A percentile compares a stretch with the other conserved stretches of the same genome.
Conservation (phyloP, 495 filamentous ascomycete species). For the Thozetella sp. region DNA sequence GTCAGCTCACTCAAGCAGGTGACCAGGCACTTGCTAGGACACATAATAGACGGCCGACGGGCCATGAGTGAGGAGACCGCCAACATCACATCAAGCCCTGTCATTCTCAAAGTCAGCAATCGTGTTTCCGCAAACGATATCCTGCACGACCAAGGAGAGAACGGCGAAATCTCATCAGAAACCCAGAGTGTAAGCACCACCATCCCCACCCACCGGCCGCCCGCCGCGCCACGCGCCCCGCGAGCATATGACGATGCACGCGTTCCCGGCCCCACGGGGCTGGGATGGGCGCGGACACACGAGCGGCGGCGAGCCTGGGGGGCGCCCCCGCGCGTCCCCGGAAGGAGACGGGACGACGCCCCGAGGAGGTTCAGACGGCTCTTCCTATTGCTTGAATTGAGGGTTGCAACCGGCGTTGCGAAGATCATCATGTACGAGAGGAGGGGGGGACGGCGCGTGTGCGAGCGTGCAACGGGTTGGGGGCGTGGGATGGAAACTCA, state of each 20-base stretch:
- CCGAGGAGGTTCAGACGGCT: conserved; percentile 49
- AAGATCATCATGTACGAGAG: conserved; percentile 44
- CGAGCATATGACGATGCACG: conserved; percentile 52
- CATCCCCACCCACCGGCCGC: conserved; percentile 31
- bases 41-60: too few relatives aligned
- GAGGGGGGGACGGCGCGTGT: too few relatives aligned
- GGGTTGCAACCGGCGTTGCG: conserved; percentile 51
- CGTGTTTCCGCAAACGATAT: too few relatives aligned
- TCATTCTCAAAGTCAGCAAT: conserved; percentile 11
- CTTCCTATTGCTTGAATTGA: conserved; percentile 45
- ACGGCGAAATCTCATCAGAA: too few relatives aligned
- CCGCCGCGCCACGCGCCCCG: conserved; percentile 24
- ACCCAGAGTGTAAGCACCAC: conserved; percentile 51
- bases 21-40: too few relatives aligned
- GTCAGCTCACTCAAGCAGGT: too few relatives aligned
- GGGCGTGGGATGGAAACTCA: too few relatives aligned
- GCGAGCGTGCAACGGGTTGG: not conserved
- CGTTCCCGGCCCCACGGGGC: conserved; percentile 12
- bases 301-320: conserved; percentile 3
- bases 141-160: too few relatives aligned
- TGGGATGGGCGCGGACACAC: conserved; percentile 6
- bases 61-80: too few relatives aligned
- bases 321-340: not conserved
- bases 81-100: too few relatives aligned
- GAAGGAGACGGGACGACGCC: conserved; percentile 11